Evolutionary conservation across 495 filamentous ascomycete genomes (phyloP).

Genomic region (Geoglossum glabrum): DNA sequence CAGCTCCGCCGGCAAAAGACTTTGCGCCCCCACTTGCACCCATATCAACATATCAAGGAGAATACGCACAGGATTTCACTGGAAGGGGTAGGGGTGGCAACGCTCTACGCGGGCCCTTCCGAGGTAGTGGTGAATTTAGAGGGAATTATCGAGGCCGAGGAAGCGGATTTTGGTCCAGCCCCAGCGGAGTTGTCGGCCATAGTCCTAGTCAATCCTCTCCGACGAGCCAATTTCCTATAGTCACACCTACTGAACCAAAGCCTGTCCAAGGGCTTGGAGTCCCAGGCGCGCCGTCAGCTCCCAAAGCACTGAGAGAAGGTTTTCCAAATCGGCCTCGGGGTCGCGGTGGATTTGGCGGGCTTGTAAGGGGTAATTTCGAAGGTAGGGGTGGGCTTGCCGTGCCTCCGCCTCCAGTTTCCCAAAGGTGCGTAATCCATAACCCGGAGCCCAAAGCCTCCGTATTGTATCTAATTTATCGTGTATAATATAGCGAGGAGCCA

Average conservation of each 20-base stretch:
- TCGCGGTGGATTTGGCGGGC: slow-evolving; percentile 16
- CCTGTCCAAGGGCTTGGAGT: slow-evolving; percentile 33
- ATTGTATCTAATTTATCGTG: not conserved
- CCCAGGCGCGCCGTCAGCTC: slow-evolving; percentile 69
- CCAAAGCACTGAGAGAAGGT: slow-evolving; percentile 81
- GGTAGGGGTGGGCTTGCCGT: not conserved
- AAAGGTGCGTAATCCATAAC: slow-evolving; percentile 12
- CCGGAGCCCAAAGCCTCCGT: not conserved
- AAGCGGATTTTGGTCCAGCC: slow-evolving; percentile 9
- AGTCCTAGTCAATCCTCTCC: not conserved
- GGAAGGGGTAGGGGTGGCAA: slow-evolving; percentile 19
- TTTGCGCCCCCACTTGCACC: not conserved
- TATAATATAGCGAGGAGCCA: not conserved
- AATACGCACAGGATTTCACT: slow-evolving; percentile 12
- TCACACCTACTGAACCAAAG: slow-evolving; percentile 20
- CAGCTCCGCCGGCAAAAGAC: not conserved
- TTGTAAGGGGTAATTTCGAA: slow-evolving; percentile 12
- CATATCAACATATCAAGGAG: not conserved
- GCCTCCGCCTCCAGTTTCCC: not conserved
- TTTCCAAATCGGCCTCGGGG: slow-evolving; percentile 49
- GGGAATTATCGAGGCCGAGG: slow-evolving; percentile 9
- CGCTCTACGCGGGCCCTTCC: not conserved
- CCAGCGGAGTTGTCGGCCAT: not conserved
- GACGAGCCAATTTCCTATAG: slow-evolving; percentile 7
- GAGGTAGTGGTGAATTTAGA: slow-evolving; percentile 9